These are phyloP conservation scores for Xylaria telfairii DNA, from an alignment of 495 filamentous ascomycete genomes.

Conservation along the genomic window DNA sequence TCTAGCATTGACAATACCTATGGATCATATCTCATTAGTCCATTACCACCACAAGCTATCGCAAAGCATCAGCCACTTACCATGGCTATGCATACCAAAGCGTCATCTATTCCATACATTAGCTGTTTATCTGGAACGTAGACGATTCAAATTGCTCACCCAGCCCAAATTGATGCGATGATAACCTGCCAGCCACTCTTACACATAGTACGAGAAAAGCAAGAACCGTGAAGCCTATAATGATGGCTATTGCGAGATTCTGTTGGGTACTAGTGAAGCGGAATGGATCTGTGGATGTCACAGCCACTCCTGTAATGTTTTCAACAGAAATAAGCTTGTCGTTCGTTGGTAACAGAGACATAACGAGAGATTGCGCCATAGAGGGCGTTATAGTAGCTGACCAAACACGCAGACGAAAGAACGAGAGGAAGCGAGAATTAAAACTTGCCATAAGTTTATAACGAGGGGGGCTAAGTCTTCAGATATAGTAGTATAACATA, in stretches of 20 bases:
- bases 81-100: constrained; percentile 53
- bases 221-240: constrained; percentile 54
- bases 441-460: constrained; percentile 26
- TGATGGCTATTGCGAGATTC: constrained; percentile 51
- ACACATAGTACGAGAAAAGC: constrained; percentile 51
- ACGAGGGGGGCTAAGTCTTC: constrained; percentile 31
- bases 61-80: constrained; percentile 30
- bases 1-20: constrained; percentile 48
- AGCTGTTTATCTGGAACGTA: background rate
- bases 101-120: constrained; percentile 40
- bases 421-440: constrained; percentile 20
- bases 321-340: background rate
- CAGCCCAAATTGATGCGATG: constrained; percentile 43
- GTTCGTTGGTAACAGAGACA: constrained; percentile 24
- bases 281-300: constrained; percentile 17
- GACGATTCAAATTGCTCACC: constrained; percentile 31
- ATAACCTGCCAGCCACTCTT: constrained; percentile 50
- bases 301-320: background rate
- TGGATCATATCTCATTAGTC: constrained; percentile 32
- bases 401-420: constrained; percentile 28
- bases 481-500: constrained; percentile 21
- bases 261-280: constrained; percentile 43
- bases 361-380: constrained; percentile 21
- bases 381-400: background rate
- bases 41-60: constrained; percentile 29